Base-by-base conservation (phyloP, 805 yeast genomes). In the Yarrowia sp. region DNA sequence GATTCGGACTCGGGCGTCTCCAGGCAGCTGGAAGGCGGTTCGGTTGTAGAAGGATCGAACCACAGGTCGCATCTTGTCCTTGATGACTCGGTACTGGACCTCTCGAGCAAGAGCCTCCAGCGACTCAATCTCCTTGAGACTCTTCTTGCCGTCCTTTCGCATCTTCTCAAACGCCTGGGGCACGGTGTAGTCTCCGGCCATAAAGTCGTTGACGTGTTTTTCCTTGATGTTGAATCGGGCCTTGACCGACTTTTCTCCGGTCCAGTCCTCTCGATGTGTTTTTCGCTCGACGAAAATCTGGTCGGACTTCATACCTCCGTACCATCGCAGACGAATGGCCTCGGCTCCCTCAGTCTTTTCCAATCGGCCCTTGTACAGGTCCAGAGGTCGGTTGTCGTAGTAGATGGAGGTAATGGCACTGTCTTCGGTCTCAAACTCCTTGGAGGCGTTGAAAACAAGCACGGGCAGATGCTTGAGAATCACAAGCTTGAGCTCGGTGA, bases 221-320 rank as follows among this genome's bases (percentile, higher is more conserved):
- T 95, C 99, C 76, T 92, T 95, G 69, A 95, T 78, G 21, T 93
- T 87, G 77, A 95, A 95, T 75, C 99, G 84, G 5, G 98, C 98
- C 78, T 95, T 95, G 69, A 95, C 99, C n/a, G 97, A 90, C 78
- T 93, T 93, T 76, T 95, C 99, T 71, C 99, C 99, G 2, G 99
- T 95, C 99, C 99, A 93, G 80, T 95, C 99, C 77, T 95, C 99
- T 77, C 99, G 85, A 75, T 95, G 99, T 6, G 99, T 95, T 77
- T 95, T 95, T 77, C 99, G 85, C 78, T 95, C 99, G 54, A 93
- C 96, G 68, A 95, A 95, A 65, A 93, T 90, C 44, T 89, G 90
- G 70, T 93, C 97, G 1, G 92, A 83, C 64, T 83, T 82, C 99
- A 95, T 95, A 65, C 97, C 97, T 74, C 99, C 99, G 75, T 95